Evolutionary conservation across 371 early-diverging fungal genomes (phyloP), one percentile per base, ranked within the genome.

Genomic region (Mortierella sp.): DNA sequence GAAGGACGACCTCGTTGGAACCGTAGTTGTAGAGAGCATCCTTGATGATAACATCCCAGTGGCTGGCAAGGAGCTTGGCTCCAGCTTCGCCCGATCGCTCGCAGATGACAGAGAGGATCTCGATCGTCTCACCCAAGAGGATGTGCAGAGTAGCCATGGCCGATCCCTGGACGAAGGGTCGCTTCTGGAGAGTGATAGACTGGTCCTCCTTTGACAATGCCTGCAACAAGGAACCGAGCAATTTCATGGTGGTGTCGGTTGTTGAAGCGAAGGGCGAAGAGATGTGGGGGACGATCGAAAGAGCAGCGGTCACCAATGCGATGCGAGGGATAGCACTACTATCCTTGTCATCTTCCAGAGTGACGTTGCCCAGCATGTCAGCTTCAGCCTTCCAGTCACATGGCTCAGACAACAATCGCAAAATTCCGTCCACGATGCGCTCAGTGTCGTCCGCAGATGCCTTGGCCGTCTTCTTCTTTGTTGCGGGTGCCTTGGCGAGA

Each of bases 1-100:
- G 89, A 51, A 94, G 88, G n/a, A 94, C 88, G 8, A 90, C 88
- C 74, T 90, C 93, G 70, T 94, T 93, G 0, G 84, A 78, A n/a
- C 88, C 82, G 87, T 91, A 90, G 51, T 85, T 79, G 21, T 79
- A 55, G 24, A 93, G 82, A 4, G 91, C 76, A 49, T 90, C 80
- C 71, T 89, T 83, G 24, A 92, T 75, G 24, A 92, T 68, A 7
- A 76, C 16, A 71, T 88, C 87, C 89, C 90, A 89, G 41, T 88
- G 81, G 16, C 74, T 75, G 27, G 78, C 56, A 35, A 91, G 77
- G 24, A 76, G 14, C 60, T 79, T 65, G 24, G 81, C 48, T 29
- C 80, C 79, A 1, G 76, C 43, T 14, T 81, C 78, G 27, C 79
- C 75, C 2, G 75, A 73, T 56, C 82, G 78, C 54, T 88, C 88